Evolutionary conservation across 2,329 filamentous ascomycete genomes (phyloP).

Genomic region (Stagonosporopsis cucurbitacearum): DNA sequence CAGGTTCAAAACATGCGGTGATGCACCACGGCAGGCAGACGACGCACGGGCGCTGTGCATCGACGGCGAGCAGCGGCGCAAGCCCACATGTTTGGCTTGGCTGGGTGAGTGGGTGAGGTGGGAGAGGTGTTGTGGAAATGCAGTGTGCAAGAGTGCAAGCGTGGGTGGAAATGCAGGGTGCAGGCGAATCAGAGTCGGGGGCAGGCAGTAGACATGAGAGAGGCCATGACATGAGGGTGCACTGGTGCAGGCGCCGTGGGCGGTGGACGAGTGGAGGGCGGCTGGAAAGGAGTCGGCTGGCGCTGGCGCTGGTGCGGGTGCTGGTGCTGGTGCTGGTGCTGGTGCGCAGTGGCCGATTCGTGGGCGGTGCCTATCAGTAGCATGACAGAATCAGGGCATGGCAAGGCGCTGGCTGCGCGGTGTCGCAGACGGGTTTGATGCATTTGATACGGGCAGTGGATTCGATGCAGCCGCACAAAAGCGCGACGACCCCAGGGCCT

Average conservation of each 20-base stretch:
- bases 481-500: neutral
- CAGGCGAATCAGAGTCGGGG: neutral
- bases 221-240: neutral
- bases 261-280: slow-evolving; percentile 4
- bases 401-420: slow-evolving; percentile 27
- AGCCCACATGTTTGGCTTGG: slow-evolving; percentile 16
- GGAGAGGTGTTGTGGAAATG: slow-evolving; percentile 24
- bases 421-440: slow-evolving; percentile 38
- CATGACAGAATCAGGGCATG: slow-evolving; percentile 15
- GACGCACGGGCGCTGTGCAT: slow-evolving; percentile 9
- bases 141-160: no score
- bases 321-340: no score
- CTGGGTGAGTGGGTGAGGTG: slow-evolving; percentile 12
- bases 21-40: slow-evolving; percentile 14
- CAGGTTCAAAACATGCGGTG: slow-evolving; percentile 17
- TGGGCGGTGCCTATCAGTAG: slow-evolving; percentile 32
- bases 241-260: no score
- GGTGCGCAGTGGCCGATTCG: slow-evolving; percentile 8
- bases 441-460: no score
- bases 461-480: slow-evolving; percentile 33
- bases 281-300: no score
- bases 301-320: neutral
- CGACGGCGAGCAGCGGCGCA: slow-evolving; percentile 5
- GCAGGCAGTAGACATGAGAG: neutral
- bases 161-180: slow-evolving; percentile 28